Percentiles rank a stretch among this genome's conserved stretches.
Conservation (phyloP, 2,329 filamentous ascomycete genomes). For the Aureobasidium sp. region DNA sequence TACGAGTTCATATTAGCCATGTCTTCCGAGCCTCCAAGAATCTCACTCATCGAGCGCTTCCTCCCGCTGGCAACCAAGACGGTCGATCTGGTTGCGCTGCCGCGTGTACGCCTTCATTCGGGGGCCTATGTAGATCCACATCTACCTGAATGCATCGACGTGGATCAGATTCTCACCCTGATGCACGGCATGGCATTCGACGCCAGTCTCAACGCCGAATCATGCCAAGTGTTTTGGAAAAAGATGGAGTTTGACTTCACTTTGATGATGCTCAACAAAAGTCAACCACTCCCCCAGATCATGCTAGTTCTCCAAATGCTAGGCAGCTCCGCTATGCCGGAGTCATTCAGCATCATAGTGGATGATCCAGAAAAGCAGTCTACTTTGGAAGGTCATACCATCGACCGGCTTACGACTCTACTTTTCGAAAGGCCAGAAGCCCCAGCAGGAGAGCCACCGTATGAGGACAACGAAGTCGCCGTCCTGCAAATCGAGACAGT, state of each 20-base stretch:
- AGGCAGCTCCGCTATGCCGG: slow-evolving; percentile 54
- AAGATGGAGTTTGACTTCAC: slow-evolving; percentile 58
- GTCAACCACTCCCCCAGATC: slow-evolving; percentile 57
- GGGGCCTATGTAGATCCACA: slow-evolving; percentile 29
- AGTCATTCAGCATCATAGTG: slow-evolving; percentile 59
- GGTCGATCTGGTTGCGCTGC: slow-evolving; percentile 48
- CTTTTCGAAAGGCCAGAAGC: slow-evolving; percentile 48
- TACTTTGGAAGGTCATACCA: slow-evolving; percentile 37
- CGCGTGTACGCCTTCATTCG: slow-evolving; percentile 31
- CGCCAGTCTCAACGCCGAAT: slow-evolving; percentile 40
- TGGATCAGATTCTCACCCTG: slow-evolving; percentile 55
- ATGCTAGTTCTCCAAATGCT: slow-evolving; percentile 57
- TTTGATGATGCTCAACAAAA: slow-evolving; percentile 57
- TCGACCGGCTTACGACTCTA: slow-evolving; percentile 56
- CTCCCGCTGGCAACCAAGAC: slow-evolving; percentile 37
- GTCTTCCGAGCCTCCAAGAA: slow-evolving; percentile 51
- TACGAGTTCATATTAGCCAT: slow-evolving; percentile 56
- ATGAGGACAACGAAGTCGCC: slow-evolving; percentile 34
- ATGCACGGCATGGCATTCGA: slow-evolving; percentile 56
- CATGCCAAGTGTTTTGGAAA: slow-evolving; percentile 54
- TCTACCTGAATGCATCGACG: slow-evolving; percentile 54
- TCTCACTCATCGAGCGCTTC: slow-evolving; percentile 51
- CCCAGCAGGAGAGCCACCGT: slow-evolving; percentile 34
- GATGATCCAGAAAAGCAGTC: slow-evolving; percentile 35
- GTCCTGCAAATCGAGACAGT: slow-evolving; percentile 40